Evolutionary conservation across 192 early-diverging fungal species (phyloP), one percentile per base, ranked within the genome.

Genomic region (Coemansia sp.): DNA sequence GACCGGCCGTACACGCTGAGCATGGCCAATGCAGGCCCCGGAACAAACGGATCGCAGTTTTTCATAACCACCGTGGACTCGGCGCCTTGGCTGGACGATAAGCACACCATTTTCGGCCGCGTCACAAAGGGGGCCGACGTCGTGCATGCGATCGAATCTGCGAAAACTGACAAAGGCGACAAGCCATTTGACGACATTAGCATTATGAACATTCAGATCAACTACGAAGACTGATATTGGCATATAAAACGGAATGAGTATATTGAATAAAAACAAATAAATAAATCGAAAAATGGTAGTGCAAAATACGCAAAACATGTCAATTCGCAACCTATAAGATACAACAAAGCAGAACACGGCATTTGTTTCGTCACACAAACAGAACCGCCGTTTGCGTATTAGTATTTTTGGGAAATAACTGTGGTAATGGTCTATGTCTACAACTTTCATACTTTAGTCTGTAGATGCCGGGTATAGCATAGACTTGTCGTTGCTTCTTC

Each of bases 51-150:
- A 24, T 90, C 87, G 45, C 94, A 98, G 76, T 98, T 98, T 71
- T 98, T 97, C 67, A 94, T 98, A 52, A 98, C 96, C 0, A 88
- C 88, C 1, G 89, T 91, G 1, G 90, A 94, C 2, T 60, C 64
- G 0, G 72, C 90, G 84, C 92, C 93, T 23, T 98, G 96, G 96
- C 78, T 98, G 18, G 94, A 98, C 59, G 91, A 95, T 62, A 98
- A 98, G 68, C 96, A 98, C 64, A 93, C 96, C 1, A 85, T 98
- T 0, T 98, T 98, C 82, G 96, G 96, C 7, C 72, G 93, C 19
- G 91, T 88, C 0, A 92, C 90, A 0, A 87, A 88, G 0, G 96
- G 96, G 8, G 90, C 93, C 83, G 96, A 98, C 69, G 92, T 97
- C 4, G 85, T 98, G 30, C 91, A 92, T 48, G 71, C 81, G 47